Percentiles rank a stretch among this genome's conserved stretches.
Evolutionary conservation across 164 flowering plant genomes (phyloP).

Genomic region (Nymphaea thermarum): DNA sequence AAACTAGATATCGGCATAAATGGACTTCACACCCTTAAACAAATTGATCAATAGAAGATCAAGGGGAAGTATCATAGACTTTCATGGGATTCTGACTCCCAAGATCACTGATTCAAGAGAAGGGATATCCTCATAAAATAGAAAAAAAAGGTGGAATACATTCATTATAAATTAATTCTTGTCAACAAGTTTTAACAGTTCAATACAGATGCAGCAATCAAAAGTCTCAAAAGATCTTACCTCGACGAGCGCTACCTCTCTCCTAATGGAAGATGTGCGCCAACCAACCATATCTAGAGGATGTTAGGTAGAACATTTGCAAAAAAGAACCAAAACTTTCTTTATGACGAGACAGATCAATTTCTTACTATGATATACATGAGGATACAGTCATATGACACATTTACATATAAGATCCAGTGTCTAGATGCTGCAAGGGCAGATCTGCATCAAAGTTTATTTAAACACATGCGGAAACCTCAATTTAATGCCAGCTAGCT

Average conservation of each 20-base stretch:
- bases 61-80: too few relatives aligned
- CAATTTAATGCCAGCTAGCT: neutral
- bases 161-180: too few relatives aligned
- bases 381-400: conserved; percentile 95
- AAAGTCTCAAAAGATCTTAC: conserved; percentile 22
- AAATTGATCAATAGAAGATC: too few relatives aligned
- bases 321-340: conserved; percentile 1
- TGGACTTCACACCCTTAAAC: too few relatives aligned
- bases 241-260: conserved; percentile 78
- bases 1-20: too few relatives aligned
- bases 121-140: too few relatives aligned
- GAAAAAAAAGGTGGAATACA: too few relatives aligned
- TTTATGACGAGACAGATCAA: neutral
- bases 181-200: too few relatives aligned
- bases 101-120: too few relatives aligned
- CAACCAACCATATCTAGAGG: conserved; percentile 93
- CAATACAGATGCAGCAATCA: neutral
- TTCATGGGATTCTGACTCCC: too few relatives aligned
- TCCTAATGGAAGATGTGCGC: conserved; percentile 94
- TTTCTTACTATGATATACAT: neutral
- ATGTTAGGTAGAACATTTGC: conserved; percentile 22
- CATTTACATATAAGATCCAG: conserved; percentile 79
- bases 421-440: conserved; percentile 71
- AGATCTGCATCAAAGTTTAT: conserved; percentile 43
- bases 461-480: neutral